Base-by-base conservation (phyloP, 2,329 filamentous ascomycete species). In the Dactylellina drechsleri region DNA sequence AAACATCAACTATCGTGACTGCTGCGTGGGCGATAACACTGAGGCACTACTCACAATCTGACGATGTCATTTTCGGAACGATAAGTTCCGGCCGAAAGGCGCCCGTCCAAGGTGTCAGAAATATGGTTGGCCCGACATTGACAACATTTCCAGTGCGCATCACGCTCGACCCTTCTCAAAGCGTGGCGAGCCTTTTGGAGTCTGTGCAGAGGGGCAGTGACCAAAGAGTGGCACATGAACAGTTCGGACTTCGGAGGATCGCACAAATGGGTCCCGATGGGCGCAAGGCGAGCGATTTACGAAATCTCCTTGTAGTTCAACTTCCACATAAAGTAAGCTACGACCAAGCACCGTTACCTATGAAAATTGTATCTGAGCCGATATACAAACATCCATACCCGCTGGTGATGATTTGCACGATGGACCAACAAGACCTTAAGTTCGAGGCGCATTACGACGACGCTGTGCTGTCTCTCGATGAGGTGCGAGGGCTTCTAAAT, bases 101-200 rank as follows among this genome's bases (percentile, higher is more conserved):
- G 41, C 28, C 28, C 41, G 53, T 57, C 53, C 53, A 57, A 18
- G 53, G 53, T 18, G 23, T 57, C 53, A 57, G 53, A 57, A 57
- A 57, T 18, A 57, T 57, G 23, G 28, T 40, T 18, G 53, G 53
- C 8, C 53, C 53, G 3, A 31, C 28, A 5, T 18, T 57, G n/a
- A 40, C 53, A 57, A 57, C 20, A 31, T 57, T 57, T 57, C 53
- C 53, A 57, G 28, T 57, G 23, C 53, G 53, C 28, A 40, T 57
- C 53, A 57, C 23, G 41, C 53, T 57, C 28, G 53, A 57, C 28
- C 53, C 53, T 57, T 36, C 53, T 57, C 53, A 57, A 57, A 57
- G 53, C 28, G 53, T 57, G 28, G 18, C 16, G 53, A 57, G 28
- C 53, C 53, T 57, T 40, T 40, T 57, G 28, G 53, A 57, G 10